Evolutionary conservation across 2,329 filamentous ascomycete species (phyloP).

Genomic region (Xylariales sp.): DNA sequence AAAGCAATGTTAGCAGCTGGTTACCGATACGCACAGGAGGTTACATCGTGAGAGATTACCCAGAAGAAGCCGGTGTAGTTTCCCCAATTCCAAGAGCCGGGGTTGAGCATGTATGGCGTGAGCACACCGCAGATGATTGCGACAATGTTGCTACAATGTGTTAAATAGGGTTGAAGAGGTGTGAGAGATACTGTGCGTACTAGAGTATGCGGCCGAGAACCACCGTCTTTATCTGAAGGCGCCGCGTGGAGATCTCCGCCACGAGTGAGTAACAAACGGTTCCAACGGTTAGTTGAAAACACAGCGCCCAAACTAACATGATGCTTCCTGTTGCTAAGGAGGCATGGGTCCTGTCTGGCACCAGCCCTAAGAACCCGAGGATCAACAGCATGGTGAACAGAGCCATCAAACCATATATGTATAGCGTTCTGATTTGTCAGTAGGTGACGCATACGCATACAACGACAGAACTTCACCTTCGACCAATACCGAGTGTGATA

Average conservation of each 20-base stretch:
- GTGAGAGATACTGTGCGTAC: slow-evolving; percentile 31
- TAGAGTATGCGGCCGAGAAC: slow-evolving; percentile 78
- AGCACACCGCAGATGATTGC: slow-evolving; percentile 77
- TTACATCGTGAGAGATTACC: slow-evolving; percentile 31
- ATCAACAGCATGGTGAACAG: slow-evolving; percentile 74
- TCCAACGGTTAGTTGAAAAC: slow-evolving; percentile 83
- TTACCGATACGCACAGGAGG: neutral
- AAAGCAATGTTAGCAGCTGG: slow-evolving; percentile 6
- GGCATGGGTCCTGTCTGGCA: slow-evolving; percentile 57
- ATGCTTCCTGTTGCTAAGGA: slow-evolving; percentile 78
- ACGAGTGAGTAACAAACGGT: slow-evolving; percentile 89
- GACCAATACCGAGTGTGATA: slow-evolving; percentile 70
- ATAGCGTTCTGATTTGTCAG: slow-evolving; percentile 51
- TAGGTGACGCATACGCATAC: no score
- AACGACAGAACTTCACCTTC: no score
- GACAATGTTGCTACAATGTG: slow-evolving; percentile 60
- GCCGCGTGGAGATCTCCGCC: slow-evolving; percentile 74
- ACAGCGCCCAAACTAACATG: slow-evolving; percentile 77
- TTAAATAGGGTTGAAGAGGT: slow-evolving; percentile 6
- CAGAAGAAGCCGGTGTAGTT: slow-evolving; percentile 89
- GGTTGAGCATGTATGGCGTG: slow-evolving; percentile 92
- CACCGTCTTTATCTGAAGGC: slow-evolving; percentile 87
- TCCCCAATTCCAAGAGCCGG: slow-evolving; percentile 78
- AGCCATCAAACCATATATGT: slow-evolving; percentile 68
- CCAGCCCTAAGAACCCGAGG: slow-evolving; percentile 78